phyloP scores from a whole-genome alignment of 345 rosid genomes.

The Gossypium mustelinum region DNA sequence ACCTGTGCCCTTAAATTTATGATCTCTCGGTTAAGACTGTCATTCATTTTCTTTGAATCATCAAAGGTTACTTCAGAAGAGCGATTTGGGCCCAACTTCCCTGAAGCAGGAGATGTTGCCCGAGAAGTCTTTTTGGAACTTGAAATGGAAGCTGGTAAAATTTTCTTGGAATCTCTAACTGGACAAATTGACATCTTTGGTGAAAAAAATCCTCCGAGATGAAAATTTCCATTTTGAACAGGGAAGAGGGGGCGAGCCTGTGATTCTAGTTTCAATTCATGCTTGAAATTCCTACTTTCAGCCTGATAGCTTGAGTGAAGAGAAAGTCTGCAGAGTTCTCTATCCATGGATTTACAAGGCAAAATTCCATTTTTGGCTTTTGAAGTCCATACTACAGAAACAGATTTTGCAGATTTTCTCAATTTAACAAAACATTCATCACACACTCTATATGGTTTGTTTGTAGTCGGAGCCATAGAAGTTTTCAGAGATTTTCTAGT shows the following conservation, averaged over 20 bases:
- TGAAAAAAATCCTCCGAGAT: constrained; percentile 27
- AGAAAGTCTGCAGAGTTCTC: constrained; percentile 45
- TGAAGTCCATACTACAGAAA: constrained; percentile 32
- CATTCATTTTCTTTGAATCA: constrained; percentile 51
- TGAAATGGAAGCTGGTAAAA: constrained; percentile 33
- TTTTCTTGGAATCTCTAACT: constrained; percentile 32
- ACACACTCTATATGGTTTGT: constrained; percentile 82
- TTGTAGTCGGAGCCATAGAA: constrained; percentile 73
- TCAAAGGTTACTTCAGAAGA: constrained; percentile 39
- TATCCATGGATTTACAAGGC: constrained; percentile 36
- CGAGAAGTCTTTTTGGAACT: constrained; percentile 37
- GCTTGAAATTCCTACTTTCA: constrained; percentile 40
- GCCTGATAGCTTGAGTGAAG: constrained; percentile 34
- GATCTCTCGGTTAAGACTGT: constrained; percentile 46
- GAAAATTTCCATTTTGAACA: constrained; percentile 32
- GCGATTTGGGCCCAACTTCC: constrained; percentile 46
- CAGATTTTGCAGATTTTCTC: constrained; percentile 42
- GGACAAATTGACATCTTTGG: constrained; percentile 33
- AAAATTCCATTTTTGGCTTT: constrained; percentile 35
- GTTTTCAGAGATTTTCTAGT: constrained; percentile 72
- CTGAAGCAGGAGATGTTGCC: constrained; percentile 45
- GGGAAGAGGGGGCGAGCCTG: constrained; percentile 36
- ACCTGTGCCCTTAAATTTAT: constrained; percentile 64
- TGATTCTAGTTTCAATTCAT: constrained; percentile 28
- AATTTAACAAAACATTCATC: constrained; percentile 73